These are phyloP conservation scores for Metarhizium brunneum DNA, from an alignment of 2,329 filamentous ascomycete genomes.

Conservation along the genomic window DNA sequence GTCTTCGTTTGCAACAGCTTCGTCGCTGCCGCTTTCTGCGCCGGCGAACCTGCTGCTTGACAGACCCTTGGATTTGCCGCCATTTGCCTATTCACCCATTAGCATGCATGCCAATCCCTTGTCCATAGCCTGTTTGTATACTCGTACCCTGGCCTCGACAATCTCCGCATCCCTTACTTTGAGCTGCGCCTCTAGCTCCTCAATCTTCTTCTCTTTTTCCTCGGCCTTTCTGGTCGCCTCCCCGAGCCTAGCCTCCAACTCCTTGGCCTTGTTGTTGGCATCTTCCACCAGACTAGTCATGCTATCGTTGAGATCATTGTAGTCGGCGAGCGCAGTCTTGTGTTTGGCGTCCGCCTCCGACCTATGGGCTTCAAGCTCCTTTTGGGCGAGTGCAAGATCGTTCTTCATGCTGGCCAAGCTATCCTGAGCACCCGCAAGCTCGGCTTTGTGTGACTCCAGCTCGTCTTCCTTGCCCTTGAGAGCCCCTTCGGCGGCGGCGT, in stretches of 20 bases:
- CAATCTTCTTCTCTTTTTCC: constrained; percentile 37
- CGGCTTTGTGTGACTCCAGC: constrained; percentile 22
- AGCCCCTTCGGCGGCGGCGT: constrained; percentile 23
- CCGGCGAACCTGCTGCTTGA: constrained; percentile 45
- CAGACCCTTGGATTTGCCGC: constrained; percentile 39
- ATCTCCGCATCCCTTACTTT: constrained; percentile 57
- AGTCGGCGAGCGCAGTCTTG: constrained; percentile 50
- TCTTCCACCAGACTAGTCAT: constrained; percentile 53
- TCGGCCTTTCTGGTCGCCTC: constrained; percentile 35
- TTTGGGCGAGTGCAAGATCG: constrained; percentile 38
- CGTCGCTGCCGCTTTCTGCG: constrained; percentile 25
- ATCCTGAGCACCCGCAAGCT: constrained; percentile 27
- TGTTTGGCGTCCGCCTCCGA: constrained; percentile 39
- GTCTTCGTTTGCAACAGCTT: constrained; percentile 24
- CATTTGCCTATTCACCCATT: constrained; percentile 30
- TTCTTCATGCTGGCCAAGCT: constrained; percentile 21
- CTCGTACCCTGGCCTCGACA: constrained; percentile 46
- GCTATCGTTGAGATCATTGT: constrained; percentile 54
- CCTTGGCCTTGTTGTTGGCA: constrained; percentile 43
- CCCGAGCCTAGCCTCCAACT: constrained; percentile 38
- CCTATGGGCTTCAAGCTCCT: constrained; percentile 44
- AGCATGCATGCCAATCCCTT: background rate
- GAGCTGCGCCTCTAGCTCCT: constrained; percentile 43
- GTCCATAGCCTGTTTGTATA: background rate
- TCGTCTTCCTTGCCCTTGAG: constrained; percentile 27